A percentile compares a stretch with the other conserved stretches of the same genome.
These are phyloP conservation scores for Camillea tinctor DNA, from an alignment of 2,329 filamentous ascomycete species.

Conservation along the genomic window DNA sequence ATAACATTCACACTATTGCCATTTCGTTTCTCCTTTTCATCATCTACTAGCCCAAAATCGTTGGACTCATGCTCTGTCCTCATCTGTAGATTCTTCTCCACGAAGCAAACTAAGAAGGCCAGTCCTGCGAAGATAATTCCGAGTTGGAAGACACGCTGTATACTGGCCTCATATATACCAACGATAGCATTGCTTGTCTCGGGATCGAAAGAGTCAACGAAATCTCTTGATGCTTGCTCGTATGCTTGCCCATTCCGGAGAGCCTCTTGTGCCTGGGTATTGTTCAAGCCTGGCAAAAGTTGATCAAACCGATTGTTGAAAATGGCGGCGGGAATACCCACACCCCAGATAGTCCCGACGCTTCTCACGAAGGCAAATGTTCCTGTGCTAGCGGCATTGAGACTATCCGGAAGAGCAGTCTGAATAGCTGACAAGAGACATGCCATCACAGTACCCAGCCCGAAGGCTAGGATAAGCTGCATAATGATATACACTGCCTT, in stretches of 20 bases:
- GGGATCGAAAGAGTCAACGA: conserved; percentile 10
- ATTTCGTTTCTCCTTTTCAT: no score
- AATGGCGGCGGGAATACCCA: conserved; percentile 37
- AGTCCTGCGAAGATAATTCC: conserved; percentile 14
- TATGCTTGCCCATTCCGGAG: conserved; percentile 8
- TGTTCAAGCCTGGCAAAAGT: conserved; percentile 1
- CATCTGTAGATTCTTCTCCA: conserved; percentile 10
- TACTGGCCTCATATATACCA: conserved; percentile 13
- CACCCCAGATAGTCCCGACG: conserved; percentile 40
- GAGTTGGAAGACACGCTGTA: conserved; percentile 14
- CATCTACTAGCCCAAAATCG: conserved; percentile 5
- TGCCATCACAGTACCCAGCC: conserved; percentile 35
- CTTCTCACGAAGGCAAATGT: conserved; percentile 39
- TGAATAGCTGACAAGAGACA: conserved; percentile 38
- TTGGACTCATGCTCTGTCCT: conserved; percentile 3
- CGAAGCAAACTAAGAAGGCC: conserved; percentile 7
- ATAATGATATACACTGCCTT: conserved; percentile 35
- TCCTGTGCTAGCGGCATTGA: conserved; percentile 31
- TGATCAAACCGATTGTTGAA: conserved; percentile 27
- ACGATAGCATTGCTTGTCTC: conserved; percentile 7
- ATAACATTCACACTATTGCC: no score
- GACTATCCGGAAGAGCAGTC: conserved; percentile 27
- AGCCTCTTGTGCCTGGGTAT: conserved; percentile 3
- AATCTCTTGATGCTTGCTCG: conserved; percentile 6
- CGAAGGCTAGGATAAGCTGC: conserved; percentile 36